These are phyloP conservation scores for Trichopus zeylanicus DNA, from an alignment of 116 monocot species.

Conservation along the genomic window DNA sequence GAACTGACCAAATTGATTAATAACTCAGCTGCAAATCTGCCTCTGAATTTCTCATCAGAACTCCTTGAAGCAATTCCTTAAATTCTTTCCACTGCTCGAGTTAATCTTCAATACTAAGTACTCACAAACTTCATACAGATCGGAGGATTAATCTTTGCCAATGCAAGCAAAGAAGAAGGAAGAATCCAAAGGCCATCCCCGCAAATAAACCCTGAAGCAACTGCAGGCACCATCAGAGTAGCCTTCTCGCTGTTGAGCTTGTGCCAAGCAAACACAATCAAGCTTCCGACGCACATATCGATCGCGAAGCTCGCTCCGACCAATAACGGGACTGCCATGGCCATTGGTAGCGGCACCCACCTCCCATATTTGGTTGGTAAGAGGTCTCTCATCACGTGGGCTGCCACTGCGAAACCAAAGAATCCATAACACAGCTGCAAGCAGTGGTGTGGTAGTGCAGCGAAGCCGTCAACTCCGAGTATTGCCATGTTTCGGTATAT, in stretches of 20 bases:
- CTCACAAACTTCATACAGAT: slow-evolving; percentile 25
- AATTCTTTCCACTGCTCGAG: not conserved
- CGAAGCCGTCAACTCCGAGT: slow-evolving; percentile 28
- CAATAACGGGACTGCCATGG: slow-evolving; percentile 27
- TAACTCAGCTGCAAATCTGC: no score
- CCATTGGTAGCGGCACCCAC: slow-evolving; percentile 25
- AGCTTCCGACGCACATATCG: slow-evolving; percentile 29
- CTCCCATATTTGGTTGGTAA: slow-evolving; percentile 14
- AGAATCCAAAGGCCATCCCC: slow-evolving; percentile 27
- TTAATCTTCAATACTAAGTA: slow-evolving; percentile 1
- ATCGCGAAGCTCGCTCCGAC: slow-evolving; percentile 20
- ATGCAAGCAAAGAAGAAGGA: slow-evolving; percentile 19
- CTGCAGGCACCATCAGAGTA: slow-evolving; percentile 19
- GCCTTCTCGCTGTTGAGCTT: slow-evolving; percentile 18
- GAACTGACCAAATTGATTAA: no score
- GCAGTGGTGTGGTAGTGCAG: slow-evolving; percentile 19
- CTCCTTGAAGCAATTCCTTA: no score
- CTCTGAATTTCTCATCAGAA: no score
- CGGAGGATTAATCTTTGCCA: slow-evolving; percentile 22
- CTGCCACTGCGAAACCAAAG: slow-evolving; percentile 18
- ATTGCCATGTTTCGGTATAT: slow-evolving; percentile 25
- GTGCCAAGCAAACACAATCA: slow-evolving; percentile 22
- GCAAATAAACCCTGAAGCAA: slow-evolving; percentile 10
- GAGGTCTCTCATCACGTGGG: slow-evolving; percentile 18
- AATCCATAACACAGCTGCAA: slow-evolving; percentile 17